A percentile compares a stretch with the other conserved stretches of the same genome.
Evolutionary conservation across 148 eudicot species (phyloP).

Genomic region (Amaranthus palmeri): DNA sequence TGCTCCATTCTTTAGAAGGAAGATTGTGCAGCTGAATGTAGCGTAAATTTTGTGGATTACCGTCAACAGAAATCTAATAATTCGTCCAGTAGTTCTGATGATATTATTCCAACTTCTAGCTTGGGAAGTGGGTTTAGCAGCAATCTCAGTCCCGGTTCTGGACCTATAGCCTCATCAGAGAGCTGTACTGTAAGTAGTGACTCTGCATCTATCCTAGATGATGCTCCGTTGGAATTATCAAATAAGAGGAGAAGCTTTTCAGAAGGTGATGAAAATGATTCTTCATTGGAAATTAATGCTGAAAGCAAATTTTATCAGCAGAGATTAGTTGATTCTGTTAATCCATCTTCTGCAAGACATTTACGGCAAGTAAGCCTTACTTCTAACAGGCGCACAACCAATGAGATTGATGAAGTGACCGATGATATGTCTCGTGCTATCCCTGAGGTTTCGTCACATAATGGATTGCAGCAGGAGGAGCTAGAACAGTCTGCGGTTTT

Average conservation of each 20-base stretch:
- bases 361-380: constrained; percentile 21
- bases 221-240: constrained; percentile 21
- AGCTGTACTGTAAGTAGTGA: constrained; percentile 19
- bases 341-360: constrained; percentile 29
- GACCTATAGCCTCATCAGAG: constrained; percentile 34
- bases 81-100: constrained; percentile 17
- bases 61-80: constrained; percentile 14
- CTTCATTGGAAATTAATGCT: constrained; percentile 19
- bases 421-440: constrained; percentile 12
- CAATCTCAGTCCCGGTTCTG: constrained; percentile 22
- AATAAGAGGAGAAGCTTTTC: constrained; percentile 29
- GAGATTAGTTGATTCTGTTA: constrained; percentile 25
- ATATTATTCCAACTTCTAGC: constrained; percentile 10
- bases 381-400: constrained; percentile 3
- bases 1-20: constrained; percentile 37
- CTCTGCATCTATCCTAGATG: constrained; percentile 3
- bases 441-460: constrained; percentile 5
- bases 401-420: constrained; percentile 14
- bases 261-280: constrained; percentile 31
- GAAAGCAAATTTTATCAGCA: constrained; percentile 23
- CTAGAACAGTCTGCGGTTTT: constrained; percentile 18
- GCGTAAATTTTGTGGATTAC: constrained; percentile 33
- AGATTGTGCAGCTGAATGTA: constrained; percentile 47
- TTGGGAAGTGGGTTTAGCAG: constrained; percentile 32
- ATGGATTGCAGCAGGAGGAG: constrained; percentile 22